Conservation (phyloP, 768 basidiomycete species). For the Antrodiella citrinella region DNA sequence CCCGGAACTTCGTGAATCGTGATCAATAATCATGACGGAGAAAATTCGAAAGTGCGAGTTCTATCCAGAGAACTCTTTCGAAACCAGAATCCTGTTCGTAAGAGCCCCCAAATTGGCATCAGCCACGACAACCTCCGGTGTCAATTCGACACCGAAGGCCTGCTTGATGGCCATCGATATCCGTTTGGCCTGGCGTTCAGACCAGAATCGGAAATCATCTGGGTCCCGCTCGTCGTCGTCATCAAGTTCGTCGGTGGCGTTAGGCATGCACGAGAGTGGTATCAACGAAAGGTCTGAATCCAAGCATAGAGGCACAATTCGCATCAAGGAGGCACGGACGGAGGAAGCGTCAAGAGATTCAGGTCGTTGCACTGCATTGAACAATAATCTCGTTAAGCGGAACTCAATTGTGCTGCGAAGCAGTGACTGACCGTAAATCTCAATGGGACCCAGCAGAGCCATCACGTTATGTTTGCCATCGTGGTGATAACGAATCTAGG, state of each 20-base stretch:
- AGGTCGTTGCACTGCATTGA: slow-evolving; percentile 65
- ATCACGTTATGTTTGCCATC: slow-evolving; percentile 98
- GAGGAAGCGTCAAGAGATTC: slow-evolving; percentile 51
- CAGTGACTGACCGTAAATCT: slow-evolving; percentile 68
- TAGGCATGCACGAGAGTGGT: slow-evolving; percentile 52
- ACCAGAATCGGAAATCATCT: slow-evolving; percentile 96
- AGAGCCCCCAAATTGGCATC: slow-evolving; percentile 88
- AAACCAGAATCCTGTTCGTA: slow-evolving; percentile 75
- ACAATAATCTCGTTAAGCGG: not conserved
- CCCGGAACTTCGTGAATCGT: too few species aligned
- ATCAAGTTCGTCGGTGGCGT: slow-evolving; percentile 8
- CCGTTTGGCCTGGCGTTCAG: slow-evolving; percentile 79
- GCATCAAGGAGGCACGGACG: slow-evolving; percentile 59
- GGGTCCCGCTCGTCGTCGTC: slow-evolving; percentile 49
- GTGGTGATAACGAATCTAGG: slow-evolving; percentile 83
- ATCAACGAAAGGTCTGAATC: slow-evolving; percentile 81
- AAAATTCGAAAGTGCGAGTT: slow-evolving; percentile 4
- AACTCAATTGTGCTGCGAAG: not conserved
- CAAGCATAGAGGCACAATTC: slow-evolving; percentile 78
- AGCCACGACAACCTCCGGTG: slow-evolving; percentile 83
- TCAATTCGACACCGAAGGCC: slow-evolving; percentile 84
- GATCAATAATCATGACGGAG: too few species aligned
- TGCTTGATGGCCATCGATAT: slow-evolving; percentile 75
- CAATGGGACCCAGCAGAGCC: slow-evolving; percentile 74
- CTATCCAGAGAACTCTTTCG: slow-evolving; percentile 30